Conservation (phyloP, 2,329 filamentous ascomycete species). For the Domatiomyces globalis region DNA sequence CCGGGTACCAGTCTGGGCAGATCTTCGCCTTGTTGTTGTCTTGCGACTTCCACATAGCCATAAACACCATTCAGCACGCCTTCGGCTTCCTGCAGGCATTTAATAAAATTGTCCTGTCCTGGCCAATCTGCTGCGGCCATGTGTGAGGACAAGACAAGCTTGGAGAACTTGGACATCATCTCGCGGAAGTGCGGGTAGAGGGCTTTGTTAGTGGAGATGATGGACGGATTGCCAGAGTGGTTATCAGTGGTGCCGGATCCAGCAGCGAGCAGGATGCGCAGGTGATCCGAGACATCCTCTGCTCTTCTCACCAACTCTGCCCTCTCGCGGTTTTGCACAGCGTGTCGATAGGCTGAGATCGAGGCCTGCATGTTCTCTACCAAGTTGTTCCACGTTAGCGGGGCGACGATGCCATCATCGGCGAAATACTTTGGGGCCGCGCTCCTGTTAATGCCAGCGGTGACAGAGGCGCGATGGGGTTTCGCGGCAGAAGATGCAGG, state of each 20-base stretch:
- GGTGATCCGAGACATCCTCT: slow-evolving; percentile 96
- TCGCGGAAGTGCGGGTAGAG: slow-evolving; percentile 94
- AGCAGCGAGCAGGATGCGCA: slow-evolving; percentile 82
- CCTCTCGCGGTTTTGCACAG: slow-evolving; percentile 67
- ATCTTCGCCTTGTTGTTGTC: slow-evolving; percentile 82
- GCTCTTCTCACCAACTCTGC: slow-evolving; percentile 85
- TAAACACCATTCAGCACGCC: slow-evolving; percentile 88
- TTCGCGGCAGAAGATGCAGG: slow-evolving; percentile 1
- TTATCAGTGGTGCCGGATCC: slow-evolving; percentile 97
- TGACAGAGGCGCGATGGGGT: slow-evolving; percentile 7
- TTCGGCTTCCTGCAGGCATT: slow-evolving; percentile 94
- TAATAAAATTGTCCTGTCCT: slow-evolving; percentile 81
- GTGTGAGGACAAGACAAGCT: slow-evolving; percentile 91
- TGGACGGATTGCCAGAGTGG: slow-evolving; percentile 96
- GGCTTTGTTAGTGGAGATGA: slow-evolving; percentile 95
- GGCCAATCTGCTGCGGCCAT: slow-evolving; percentile 95
- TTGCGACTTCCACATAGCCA: slow-evolving; percentile 88
- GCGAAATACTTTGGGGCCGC: slow-evolving; percentile 70
- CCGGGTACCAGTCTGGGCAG: slow-evolving; percentile 87
- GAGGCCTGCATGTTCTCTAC: slow-evolving; percentile 87
- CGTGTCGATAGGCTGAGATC: slow-evolving; percentile 77
- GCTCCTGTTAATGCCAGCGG: slow-evolving; percentile 27
- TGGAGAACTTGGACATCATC: slow-evolving; percentile 99
- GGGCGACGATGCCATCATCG: slow-evolving; percentile 67
- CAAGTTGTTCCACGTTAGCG: slow-evolving; percentile 76